Evolutionary conservation across 345 rosid species (phyloP).

Genomic region (Isatis tinctoria): DNA sequence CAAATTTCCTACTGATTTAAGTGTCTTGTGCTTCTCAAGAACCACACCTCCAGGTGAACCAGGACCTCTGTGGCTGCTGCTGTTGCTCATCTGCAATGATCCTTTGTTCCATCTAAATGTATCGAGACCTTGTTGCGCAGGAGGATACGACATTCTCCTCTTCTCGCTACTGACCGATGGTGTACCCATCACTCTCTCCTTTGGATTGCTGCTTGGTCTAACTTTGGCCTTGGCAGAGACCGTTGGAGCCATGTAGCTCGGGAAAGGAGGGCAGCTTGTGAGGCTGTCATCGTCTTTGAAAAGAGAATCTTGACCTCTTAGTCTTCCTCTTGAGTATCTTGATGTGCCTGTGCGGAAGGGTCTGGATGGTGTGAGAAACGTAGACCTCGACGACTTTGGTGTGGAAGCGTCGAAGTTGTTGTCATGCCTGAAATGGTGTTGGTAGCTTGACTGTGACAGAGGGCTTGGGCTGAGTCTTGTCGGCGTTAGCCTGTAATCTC

Average conservation of each 20-base stretch:
- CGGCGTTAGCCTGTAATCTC: conserved; percentile 32
- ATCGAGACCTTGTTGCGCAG: conserved; percentile 44
- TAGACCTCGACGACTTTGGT: conserved; percentile 58
- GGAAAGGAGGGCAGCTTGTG: conserved; percentile 91
- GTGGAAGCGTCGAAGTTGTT: conserved; percentile 35
- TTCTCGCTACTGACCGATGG: conserved; percentile 54
- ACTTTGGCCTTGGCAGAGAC: conserved; percentile 81
- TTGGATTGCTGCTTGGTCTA: conserved; percentile 74
- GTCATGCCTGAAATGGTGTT: conserved; percentile 31
- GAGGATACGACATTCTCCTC: conserved; percentile 75
- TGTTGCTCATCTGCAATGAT: conserved; percentile 33
- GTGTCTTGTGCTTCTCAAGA: conserved; percentile 43
- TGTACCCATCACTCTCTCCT: conserved; percentile 68
- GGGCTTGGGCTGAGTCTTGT: conserved; percentile 62
- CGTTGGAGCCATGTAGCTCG: conserved; percentile 89
- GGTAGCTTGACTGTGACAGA: conserved; percentile 47
- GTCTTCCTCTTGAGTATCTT: conserved; percentile 63
- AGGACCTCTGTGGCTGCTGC: conserved; percentile 9
- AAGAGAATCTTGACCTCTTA: conserved; percentile 48
- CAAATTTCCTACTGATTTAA: conserved; percentile 59
- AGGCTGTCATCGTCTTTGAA: conserved; percentile 94
- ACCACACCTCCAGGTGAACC: conserved; percentile 47
- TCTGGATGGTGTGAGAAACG: conserved; percentile 42
- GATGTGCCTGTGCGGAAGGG: conserved; percentile 47
- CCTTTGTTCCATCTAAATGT: conserved; percentile 69